Evolutionary conservation across 345 rosid species (phyloP).

Genomic region (Sisymbrium altissimum): DNA sequence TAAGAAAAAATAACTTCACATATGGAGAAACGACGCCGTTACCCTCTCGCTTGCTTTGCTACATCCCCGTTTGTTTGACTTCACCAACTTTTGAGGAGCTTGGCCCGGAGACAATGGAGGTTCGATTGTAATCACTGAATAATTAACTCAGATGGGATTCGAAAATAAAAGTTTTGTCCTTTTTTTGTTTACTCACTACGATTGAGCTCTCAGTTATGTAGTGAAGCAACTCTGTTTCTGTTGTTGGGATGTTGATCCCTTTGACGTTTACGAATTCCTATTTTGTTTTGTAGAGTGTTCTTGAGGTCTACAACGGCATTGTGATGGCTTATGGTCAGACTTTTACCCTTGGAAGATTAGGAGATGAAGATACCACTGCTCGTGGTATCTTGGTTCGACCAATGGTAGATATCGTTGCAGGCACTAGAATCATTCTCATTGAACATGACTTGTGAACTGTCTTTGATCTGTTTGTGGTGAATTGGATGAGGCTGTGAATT

Average conservation of each 20-base stretch:
- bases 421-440: slow-evolving; percentile 72
- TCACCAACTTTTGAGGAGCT: background rate
- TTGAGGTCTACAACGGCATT: slow-evolving; percentile 97
- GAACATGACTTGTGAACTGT: too few relatives aligned
- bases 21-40: too few relatives aligned
- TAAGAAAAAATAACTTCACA: too few relatives aligned
- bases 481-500: too few relatives aligned
- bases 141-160: too few relatives aligned
- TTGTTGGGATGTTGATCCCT: too few relatives aligned
- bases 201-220: background rate
- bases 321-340: slow-evolving; percentile 99
- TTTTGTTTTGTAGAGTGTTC: slow-evolving; percentile 63
- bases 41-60: too few relatives aligned
- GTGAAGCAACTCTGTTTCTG: background rate
- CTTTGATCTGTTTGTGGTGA: too few relatives aligned
- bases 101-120: slow-evolving; percentile 61
- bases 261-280: background rate
- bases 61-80: too few relatives aligned
- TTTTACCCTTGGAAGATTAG: slow-evolving; percentile 85
- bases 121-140: background rate
- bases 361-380: too few relatives aligned
- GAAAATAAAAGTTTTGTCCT: too few relatives aligned
- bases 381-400: too few relatives aligned
- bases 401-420: slow-evolving; percentile 74
- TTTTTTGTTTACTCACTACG: background rate